Evolutionary conservation across 1,139 yeast species (phyloP).

Genomic region (Blastobotrys malaysiensis): DNA sequence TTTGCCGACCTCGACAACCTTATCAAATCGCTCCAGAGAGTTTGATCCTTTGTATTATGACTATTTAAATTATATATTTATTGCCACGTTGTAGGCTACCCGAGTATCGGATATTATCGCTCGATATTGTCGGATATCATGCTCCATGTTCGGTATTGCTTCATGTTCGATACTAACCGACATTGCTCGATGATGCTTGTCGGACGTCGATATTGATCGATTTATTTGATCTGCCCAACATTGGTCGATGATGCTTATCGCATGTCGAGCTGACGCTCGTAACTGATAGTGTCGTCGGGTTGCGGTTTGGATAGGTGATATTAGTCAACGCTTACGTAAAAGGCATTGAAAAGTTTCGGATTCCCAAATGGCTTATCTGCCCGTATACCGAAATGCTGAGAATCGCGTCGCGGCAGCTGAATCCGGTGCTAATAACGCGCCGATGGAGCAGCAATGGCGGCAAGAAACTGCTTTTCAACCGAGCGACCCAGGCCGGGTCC

Average conservation of each 20-base stretch:
- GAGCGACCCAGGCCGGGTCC: not conserved
- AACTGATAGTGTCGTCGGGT: not conserved
- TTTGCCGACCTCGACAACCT: slow-evolving; percentile 67
- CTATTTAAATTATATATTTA: too few relatives aligned
- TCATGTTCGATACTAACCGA: too few relatives aligned
- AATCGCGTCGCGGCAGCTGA: not conserved
- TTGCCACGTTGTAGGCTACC: too few relatives aligned
- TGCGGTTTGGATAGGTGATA: not conserved
- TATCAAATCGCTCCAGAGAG: not conserved
- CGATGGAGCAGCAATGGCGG: not conserved
- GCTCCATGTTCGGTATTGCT: too few relatives aligned
- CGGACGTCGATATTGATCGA: too few relatives aligned
- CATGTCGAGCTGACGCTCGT: too few relatives aligned
- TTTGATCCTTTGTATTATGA: too few relatives aligned
- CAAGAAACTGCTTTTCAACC: not conserved
- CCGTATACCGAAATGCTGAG: not conserved
- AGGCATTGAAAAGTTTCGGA: not conserved
- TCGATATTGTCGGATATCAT: too few relatives aligned
- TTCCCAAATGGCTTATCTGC: not conserved
- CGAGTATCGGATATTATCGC: too few relatives aligned
- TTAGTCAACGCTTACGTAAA: not conserved
- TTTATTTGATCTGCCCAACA: too few relatives aligned
- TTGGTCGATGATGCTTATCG: too few relatives aligned
- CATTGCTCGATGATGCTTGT: too few relatives aligned
- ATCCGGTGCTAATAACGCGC: not conserved